These are phyloP conservation scores for Amorphotheca resinae DNA, from an alignment of 495 filamentous ascomycete genomes.

Conservation along the genomic window DNA sequence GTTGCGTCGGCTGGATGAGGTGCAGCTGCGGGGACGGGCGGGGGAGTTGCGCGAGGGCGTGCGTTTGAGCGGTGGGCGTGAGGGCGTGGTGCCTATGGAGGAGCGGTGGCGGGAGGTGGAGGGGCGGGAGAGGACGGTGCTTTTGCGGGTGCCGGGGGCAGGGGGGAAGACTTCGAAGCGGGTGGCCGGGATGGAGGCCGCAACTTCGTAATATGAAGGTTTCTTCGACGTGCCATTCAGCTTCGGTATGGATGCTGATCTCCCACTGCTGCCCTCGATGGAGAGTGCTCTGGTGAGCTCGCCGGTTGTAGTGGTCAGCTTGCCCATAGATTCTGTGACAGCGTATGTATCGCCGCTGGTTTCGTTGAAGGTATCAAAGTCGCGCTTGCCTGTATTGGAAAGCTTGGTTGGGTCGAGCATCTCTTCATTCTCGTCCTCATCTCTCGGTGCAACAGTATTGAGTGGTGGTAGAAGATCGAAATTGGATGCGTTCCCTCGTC, in stretches of 20 bases:
- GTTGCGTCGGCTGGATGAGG: slow-evolving; percentile 4
- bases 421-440: slow-evolving; percentile 47
- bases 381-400: slow-evolving; percentile 18
- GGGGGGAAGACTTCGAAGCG: slow-evolving; percentile 82
- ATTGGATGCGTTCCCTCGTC: slow-evolving; percentile 66
- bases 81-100: not conserved
- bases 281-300: slow-evolving; percentile 4
- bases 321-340: slow-evolving; percentile 12
- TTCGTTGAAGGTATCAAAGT: slow-evolving; percentile 15
- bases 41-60: slow-evolving; percentile 5
- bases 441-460: slow-evolving; percentile 77
- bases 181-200: slow-evolving; percentile 52
- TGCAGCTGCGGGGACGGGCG: slow-evolving; percentile 7
- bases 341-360: slow-evolving; percentile 10
- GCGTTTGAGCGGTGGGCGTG: slow-evolving; percentile 8
- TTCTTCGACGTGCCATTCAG: slow-evolving; percentile 26
- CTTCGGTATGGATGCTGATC: slow-evolving; percentile 7
- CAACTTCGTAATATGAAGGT: slow-evolving; percentile 18
- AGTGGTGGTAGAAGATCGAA: slow-evolving; percentile 75
- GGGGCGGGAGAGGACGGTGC: slow-evolving; percentile 9
- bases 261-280: slow-evolving; percentile 5
- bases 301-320: slow-evolving; percentile 12
- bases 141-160: slow-evolving; percentile 34
- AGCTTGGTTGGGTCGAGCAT: slow-evolving; percentile 7
- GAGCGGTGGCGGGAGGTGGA: slow-evolving; percentile 5